Evolutionary conservation across 2,329 filamentous ascomycete genomes (phyloP).

Genomic region (Lithohypha guttulata): DNA sequence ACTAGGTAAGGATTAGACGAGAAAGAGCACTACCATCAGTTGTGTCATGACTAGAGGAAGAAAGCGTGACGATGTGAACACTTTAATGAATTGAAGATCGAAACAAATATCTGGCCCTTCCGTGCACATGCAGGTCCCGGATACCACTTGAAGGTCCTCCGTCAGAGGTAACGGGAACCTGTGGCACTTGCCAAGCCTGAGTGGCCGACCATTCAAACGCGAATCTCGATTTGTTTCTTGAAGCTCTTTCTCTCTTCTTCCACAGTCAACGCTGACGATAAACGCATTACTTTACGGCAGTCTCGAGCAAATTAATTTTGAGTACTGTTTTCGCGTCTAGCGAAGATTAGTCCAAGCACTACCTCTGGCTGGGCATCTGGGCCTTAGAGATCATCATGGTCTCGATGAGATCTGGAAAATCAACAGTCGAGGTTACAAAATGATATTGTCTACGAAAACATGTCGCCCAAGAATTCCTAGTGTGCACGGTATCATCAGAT

Average conservation of each 20-base stretch:
- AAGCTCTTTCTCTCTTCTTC: constrained; percentile 10
- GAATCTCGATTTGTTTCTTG: too few relatives aligned
- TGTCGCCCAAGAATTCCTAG: too few relatives aligned
- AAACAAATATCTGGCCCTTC: constrained; percentile 9
- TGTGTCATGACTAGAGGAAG: too few relatives aligned
- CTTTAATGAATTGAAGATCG: constrained; percentile 1
- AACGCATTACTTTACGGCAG: constrained; percentile 19
- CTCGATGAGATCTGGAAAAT: constrained; percentile 24
- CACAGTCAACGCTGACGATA: constrained; percentile 18
- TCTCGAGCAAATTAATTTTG: constrained; percentile 16
- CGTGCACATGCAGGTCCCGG: constrained; percentile 8
- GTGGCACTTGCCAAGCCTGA: constrained; percentile 8
- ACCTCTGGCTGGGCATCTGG: constrained; percentile 24
- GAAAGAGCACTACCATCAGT: too few relatives aligned
- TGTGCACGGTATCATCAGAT: too few relatives aligned
- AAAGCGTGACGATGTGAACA: constrained; percentile 1
- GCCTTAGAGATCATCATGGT: constrained; percentile 22
- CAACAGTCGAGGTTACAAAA: constrained; percentile 23
- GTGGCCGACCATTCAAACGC: background rate
- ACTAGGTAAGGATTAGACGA: background rate
- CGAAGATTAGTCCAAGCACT: constrained; percentile 11
- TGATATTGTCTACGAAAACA: too few relatives aligned
- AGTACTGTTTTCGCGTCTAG: constrained; percentile 20
- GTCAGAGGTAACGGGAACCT: background rate
- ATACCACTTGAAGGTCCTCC: background rate